Evolutionary conservation across 2,329 filamentous ascomycete species (phyloP).

Genomic region (Xylariaceae sp.): DNA sequence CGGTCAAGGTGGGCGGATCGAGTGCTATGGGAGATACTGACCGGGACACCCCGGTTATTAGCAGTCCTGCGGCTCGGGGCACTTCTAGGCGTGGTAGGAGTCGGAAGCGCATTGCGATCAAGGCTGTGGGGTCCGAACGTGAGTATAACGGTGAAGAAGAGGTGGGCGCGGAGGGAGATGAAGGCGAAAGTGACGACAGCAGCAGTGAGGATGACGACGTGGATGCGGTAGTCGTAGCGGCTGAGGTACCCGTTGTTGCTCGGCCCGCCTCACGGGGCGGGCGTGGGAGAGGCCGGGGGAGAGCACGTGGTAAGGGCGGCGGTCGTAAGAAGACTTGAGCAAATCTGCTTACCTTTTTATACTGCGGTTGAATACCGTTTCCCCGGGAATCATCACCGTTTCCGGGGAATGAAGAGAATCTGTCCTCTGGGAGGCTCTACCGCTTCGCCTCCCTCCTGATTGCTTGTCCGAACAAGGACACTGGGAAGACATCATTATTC

Average conservation of each 20-base stretch:
- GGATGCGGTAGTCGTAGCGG: neutral
- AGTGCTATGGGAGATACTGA: slow-evolving; percentile 52
- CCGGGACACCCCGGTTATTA: slow-evolving; percentile 38
- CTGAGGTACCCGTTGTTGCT: slow-evolving; percentile 20
- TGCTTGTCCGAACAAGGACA: too few species aligned
- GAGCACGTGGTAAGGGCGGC: slow-evolving; percentile 21
- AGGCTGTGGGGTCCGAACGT: slow-evolving; percentile 28
- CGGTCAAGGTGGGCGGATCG: slow-evolving; percentile 38
- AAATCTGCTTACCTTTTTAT: too few species aligned
- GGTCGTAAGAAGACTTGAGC: slow-evolving; percentile 23
- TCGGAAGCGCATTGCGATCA: slow-evolving; percentile 40
- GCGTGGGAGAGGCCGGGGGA: slow-evolving; percentile 24
- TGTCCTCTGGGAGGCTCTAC: too few species aligned
- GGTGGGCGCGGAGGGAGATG: slow-evolving; percentile 1
- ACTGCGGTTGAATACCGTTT: too few species aligned
- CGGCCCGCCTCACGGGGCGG: slow-evolving; percentile 17
- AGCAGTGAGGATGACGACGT: slow-evolving; percentile 18
- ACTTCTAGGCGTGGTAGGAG: slow-evolving; percentile 39
- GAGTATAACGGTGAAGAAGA: slow-evolving; percentile 14
- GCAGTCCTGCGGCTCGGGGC: slow-evolving; percentile 37
- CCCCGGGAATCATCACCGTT: neutral
- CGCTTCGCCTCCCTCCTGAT: too few species aligned
- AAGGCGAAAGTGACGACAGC: slow-evolving; percentile 14
- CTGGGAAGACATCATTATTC: too few species aligned
- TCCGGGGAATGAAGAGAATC: neutral